Base-by-base conservation (phyloP, 2,329 filamentous ascomycete genomes). In the Geosmithia morbida region DNA sequence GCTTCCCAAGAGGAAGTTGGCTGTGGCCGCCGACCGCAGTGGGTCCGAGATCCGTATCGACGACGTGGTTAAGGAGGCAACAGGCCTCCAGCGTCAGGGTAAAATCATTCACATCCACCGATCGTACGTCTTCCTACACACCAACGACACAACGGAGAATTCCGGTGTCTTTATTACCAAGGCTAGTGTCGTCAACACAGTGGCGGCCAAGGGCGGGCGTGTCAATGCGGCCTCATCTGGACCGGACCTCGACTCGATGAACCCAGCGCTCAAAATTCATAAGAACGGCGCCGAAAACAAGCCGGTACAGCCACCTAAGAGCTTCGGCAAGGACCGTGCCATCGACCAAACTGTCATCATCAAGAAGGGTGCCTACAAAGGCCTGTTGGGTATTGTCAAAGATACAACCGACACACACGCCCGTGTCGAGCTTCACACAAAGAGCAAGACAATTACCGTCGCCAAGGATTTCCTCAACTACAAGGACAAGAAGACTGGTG, bases 71-170 rank as follows among this genome's bases (percentile, higher is more conserved):
- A 90, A 90, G 56, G 92, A 98, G 64, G 79, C 82, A 50, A 83
- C 83, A 18, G 92, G 90, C 33, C 88, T 95, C 66, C 79, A 83
- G 54, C 82, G 87, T 48, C 81, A 83, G 56, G 92, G 92, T 55
- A 86, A 86, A 55, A 94, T 98, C 54, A 77, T 95, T 48, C 90
- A 97, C 63, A 89, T 98, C 48, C 83, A 97, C 63, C 82, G 92
- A 46, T 87, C 87, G n/a, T 94, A 81, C 60, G 77, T 96, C 17
- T 98, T 94, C 68, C 70, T 94, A 48, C 86, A 94, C 59, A 94
- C 86, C 59, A 82, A 89, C 51, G 77, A 85, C 43, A 81, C 82
- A 47, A 84, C 81, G 42, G 88, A 97, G 60, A 94, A 96, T 58
- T 83, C 87, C 0, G 80, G 92, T 52, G 82, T 97, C 10, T 94